Percentiles rank a stretch among this genome's conserved stretches.
Evolutionary conservation across 768 basidiomycete species (phyloP).

Genomic region (Mrakia hoshinonis): DNA sequence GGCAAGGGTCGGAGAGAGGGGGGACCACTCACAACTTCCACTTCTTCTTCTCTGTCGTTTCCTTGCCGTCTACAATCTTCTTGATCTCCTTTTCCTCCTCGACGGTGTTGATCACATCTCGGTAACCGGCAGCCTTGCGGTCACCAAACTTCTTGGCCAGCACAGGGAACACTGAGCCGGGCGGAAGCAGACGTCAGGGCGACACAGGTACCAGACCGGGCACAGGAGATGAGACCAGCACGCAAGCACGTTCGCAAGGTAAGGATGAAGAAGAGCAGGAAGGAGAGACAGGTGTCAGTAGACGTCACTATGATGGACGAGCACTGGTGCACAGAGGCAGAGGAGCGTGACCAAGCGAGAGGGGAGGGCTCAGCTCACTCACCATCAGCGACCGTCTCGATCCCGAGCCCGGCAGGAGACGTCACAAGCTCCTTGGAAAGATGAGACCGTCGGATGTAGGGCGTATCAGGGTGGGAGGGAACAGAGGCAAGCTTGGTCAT

Average conservation of each 20-base stretch:
- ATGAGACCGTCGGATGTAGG: conserved; percentile 32
- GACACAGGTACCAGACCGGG: neutral
- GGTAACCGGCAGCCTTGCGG: conserved; percentile 33
- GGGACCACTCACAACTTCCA: conserved; percentile 39
- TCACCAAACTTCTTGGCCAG: conserved; percentile 37
- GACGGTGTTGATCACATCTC: conserved; percentile 37
- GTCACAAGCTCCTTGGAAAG: conserved; percentile 37
- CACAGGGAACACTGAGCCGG: neutral
- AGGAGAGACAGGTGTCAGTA: neutral
- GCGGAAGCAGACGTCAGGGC: neutral
- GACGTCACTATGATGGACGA: neutral
- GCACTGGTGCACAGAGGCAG: neutral
- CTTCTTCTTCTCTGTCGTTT: conserved; percentile 36
- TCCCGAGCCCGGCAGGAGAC: conserved; percentile 32
- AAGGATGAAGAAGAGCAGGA: neutral
- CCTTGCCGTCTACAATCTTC: conserved; percentile 34
- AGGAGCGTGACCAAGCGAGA: conserved; percentile 17
- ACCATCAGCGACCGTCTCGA: conserved; percentile 37
- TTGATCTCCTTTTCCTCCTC: conserved; percentile 39
- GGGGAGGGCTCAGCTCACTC: conserved; percentile 26
- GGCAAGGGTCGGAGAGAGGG: neutral
- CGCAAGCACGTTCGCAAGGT: no score
- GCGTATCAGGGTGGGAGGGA: neutral
- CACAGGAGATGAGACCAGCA: neutral
- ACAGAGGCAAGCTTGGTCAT: neutral